Evolutionary conservation across 1,139 yeast genomes (phyloP).

Genomic region (Yamadazyma sp.): DNA sequence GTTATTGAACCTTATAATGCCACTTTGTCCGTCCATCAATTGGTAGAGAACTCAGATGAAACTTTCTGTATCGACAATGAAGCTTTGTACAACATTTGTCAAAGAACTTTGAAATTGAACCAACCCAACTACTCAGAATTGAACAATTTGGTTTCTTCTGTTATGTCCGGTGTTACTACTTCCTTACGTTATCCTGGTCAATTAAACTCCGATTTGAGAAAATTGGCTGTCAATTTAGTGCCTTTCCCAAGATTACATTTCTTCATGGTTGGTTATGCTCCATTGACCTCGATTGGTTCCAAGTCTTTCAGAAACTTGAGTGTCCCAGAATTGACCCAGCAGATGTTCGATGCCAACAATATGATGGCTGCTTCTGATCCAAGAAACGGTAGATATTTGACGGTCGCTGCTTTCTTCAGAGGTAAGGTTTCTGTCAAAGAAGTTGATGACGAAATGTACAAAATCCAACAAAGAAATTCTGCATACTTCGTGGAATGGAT

Average conservation of each 20-base stretch:
- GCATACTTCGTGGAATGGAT: conserved; percentile 93
- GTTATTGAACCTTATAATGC: conserved; percentile 95
- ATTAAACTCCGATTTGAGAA: conserved; percentile 86
- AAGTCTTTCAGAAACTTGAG: conserved; percentile 80
- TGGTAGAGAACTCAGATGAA: conserved; percentile 87
- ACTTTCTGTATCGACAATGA: conserved; percentile 94
- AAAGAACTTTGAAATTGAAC: conserved; percentile 74
- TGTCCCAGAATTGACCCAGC: conserved; percentile 91
- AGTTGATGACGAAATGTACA: conserved; percentile 90
- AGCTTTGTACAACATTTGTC: conserved; percentile 87
- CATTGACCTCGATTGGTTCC: conserved; percentile 77
- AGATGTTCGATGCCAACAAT: conserved; percentile 86
- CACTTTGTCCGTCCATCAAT: conserved; percentile 86
- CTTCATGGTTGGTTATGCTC: conserved; percentile 94
- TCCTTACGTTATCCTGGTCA: conserved; percentile 94
- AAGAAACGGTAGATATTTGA: conserved; percentile 83
- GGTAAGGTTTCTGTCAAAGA: conserved; percentile 91
- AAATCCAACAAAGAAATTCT: conserved; percentile 78
- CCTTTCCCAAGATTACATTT: conserved; percentile 95
- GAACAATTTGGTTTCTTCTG: conserved; percentile 80
- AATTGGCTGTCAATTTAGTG: conserved; percentile 87
- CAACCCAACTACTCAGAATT: conserved; percentile 79
- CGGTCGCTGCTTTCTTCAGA: conserved; percentile 93
- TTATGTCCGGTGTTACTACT: conserved; percentile 90
- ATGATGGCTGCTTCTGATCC: conserved; percentile 98